These are phyloP conservation scores for Acidomyces sp. DNA, from an alignment of 495 filamentous ascomycete genomes.

Conservation along the genomic window DNA sequence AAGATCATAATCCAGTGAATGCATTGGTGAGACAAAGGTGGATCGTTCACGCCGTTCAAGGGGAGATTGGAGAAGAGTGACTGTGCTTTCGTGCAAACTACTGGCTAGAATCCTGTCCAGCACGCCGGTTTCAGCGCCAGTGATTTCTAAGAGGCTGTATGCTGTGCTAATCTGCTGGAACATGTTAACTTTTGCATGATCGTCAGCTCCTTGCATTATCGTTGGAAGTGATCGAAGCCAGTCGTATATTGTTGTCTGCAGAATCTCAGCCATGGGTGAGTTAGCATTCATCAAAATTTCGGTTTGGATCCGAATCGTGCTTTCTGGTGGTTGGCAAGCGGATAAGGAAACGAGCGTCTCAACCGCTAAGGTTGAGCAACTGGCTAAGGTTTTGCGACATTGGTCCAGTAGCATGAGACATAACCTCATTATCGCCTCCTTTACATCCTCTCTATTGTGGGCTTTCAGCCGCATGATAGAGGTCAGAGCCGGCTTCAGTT, in stretches of 20 bases:
- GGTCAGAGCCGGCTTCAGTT: conserved; percentile 74
- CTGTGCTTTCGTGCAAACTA: conserved; percentile 49
- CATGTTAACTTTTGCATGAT: conserved; percentile 55
- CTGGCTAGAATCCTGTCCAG: conserved; percentile 54
- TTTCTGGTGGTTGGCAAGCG: conserved; percentile 25
- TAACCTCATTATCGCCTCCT: conserved; percentile 49
- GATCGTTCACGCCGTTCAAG: conserved; percentile 6
- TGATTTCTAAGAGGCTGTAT: conserved; percentile 50
- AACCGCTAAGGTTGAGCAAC: conserved; percentile 55
- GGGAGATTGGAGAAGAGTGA: conserved; percentile 20
- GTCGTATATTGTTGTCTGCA: conserved; percentile 61
- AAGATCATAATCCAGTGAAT: conserved; percentile 16
- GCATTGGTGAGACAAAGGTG: conserved; percentile 26
- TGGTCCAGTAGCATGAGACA: conserved; percentile 63
- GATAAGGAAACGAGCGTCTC: conserved; percentile 68
- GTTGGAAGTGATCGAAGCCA: conserved; percentile 74
- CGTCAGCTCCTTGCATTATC: conserved; percentile 74
- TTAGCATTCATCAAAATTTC: conserved; percentile 51
- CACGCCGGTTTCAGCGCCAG: conserved; percentile 54
- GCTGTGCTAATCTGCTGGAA: conserved; percentile 62
- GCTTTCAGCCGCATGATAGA: conserved; percentile 66
- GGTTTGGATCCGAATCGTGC: conserved; percentile 23
- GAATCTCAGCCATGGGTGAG: conserved; percentile 45
- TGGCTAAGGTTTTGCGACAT: conserved; percentile 58
- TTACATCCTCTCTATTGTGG: conserved; percentile 60